Base-by-base conservation (phyloP, 2,329 filamentous ascomycete genomes). In the Plenodomus tracheiphilus region DNA sequence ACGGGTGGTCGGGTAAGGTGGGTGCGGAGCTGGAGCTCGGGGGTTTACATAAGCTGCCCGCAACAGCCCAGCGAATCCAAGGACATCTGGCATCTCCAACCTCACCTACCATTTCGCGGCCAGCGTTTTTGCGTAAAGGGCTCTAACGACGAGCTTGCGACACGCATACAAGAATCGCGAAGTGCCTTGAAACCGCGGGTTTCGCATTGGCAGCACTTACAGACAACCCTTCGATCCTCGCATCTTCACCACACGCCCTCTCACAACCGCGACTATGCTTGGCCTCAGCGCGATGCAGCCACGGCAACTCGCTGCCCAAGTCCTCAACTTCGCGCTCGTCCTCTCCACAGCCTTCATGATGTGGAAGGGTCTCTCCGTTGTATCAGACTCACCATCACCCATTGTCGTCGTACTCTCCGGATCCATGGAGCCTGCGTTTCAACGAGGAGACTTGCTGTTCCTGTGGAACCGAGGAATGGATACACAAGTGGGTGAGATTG, bases 331-430 rank as follows among this genome's bases (percentile, higher is more conserved):
- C 73, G 91, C 86, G 47, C 84, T 97, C 56, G 90, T 96, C 54
- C 83, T 96, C 42, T 91, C 88, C 9, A 94, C 90, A 1, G 91
- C 92, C 1, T 96, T 96, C 70, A 96, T 96, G 91, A 85, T 96
- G 41, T 80, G 77, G 91, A 96, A 96, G 74, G 89, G 88, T 9
- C 84, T 97, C 51, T 92, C 87, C 8, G 84, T 96, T 22, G 77
- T 84, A 56, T 85, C 88, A 49, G 86, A 94, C 56, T 78, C 76
- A 41, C 74, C 74, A 8, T 79, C 76, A 1, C 88, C 88, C 19
- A 91, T 92, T 62, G 88, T 92, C 59, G 88, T 92, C 53, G 88
- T 92, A n/a, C 81, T 91, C 15, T 90, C 86, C 5, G 88, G 88
- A n/a, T 86, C 82, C 55, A 92, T 92, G 88, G 88, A 92, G 70